phyloP scores from a whole-genome alignment of 1,284 basidiomycete genomes.

The Trichosporon coremiiforme region DNA sequence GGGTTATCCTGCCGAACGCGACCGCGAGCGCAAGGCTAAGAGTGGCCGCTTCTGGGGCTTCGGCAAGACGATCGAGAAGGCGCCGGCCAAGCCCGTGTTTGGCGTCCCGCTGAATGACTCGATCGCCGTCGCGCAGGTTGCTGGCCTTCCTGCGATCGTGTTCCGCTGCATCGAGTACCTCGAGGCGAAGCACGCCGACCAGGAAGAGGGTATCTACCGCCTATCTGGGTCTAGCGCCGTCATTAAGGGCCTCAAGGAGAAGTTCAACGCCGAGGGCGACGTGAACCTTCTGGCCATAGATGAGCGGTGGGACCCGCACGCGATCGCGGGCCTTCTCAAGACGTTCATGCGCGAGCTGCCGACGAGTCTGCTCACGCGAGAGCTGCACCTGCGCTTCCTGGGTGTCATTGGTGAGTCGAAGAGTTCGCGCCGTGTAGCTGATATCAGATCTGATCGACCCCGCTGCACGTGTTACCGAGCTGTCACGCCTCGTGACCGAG shows the following conservation, averaged over 20 bases:
- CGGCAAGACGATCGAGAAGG: conserved; percentile 57
- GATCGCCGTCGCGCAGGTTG: conserved; percentile 82
- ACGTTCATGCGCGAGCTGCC: conserved; percentile 87
- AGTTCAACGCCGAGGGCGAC: conserved; percentile 94
- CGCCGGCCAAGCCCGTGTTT: conserved; percentile 74
- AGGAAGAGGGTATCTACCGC: conserved; percentile 97
- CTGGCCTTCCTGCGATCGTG: conserved; percentile 87
- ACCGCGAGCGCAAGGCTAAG: conserved; percentile 84
- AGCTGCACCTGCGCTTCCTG: conserved; percentile 82
- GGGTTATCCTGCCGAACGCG: conserved; percentile 51
- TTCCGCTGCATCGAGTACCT: conserved; percentile 91
- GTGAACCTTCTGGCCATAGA: conserved; percentile 79
- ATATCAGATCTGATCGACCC: conserved; percentile 77
- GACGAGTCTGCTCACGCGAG: conserved; percentile 84
- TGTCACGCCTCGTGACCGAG: conserved; percentile 79
- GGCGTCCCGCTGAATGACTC: conserved; percentile 85
- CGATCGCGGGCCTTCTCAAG: conserved; percentile 89
- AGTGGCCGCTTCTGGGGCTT: conserved; percentile 86
- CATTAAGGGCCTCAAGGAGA: conserved; percentile 89
- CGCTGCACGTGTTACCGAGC: conserved; percentile 81
- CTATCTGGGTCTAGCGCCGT: conserved; percentile 89
- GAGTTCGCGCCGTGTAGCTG: not conserved
- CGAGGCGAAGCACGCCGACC: conserved; percentile 85
- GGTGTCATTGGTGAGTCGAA: conserved; percentile 77
- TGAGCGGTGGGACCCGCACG: conserved; percentile 93